These are phyloP conservation scores for Aspergillus indologenus DNA, from an alignment of 495 filamentous ascomycete species.

Conservation along the genomic window DNA sequence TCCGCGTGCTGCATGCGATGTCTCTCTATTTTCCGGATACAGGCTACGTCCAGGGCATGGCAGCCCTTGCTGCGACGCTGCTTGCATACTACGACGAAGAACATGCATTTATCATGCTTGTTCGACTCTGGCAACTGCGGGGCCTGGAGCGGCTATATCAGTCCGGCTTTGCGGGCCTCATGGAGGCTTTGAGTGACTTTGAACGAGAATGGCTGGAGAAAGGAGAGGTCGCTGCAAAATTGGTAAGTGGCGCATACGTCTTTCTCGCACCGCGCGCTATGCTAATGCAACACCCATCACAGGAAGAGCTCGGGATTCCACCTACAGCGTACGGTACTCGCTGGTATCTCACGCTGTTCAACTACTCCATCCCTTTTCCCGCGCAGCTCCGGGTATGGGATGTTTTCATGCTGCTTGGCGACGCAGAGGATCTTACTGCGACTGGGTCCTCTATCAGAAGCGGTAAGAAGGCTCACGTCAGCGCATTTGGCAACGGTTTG, in stretches of 20 bases:
- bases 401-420: constrained; percentile 95
- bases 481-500: constrained; percentile 63
- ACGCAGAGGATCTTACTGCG: constrained; percentile 43
- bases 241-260: constrained; percentile 55
- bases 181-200: constrained; percentile 85
- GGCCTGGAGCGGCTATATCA: constrained; percentile 83
- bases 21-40: constrained; percentile 87
- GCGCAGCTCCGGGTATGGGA: constrained; percentile 99
- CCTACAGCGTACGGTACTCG: constrained; percentile 91
- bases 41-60: constrained; percentile 99
- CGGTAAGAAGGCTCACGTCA: constrained; percentile 16
- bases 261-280: neutral
- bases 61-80: constrained; percentile 84
- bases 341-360: constrained; percentile 98
- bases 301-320: constrained; percentile 77
- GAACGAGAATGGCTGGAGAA: constrained; percentile 78
- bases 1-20: constrained; percentile 87
- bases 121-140: constrained; percentile 83
- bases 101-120: constrained; percentile 89
- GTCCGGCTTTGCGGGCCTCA: constrained; percentile 80
- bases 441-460: constrained; percentile 48
- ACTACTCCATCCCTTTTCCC: constrained; percentile 91
- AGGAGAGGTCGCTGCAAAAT: constrained; percentile 69
- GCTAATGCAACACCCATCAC: constrained; percentile 14
- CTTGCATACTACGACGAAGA: constrained; percentile 98